Conservation (phyloP, 1,284 basidiomycete genomes). For the Microbotryomycetes sp. region DNA sequence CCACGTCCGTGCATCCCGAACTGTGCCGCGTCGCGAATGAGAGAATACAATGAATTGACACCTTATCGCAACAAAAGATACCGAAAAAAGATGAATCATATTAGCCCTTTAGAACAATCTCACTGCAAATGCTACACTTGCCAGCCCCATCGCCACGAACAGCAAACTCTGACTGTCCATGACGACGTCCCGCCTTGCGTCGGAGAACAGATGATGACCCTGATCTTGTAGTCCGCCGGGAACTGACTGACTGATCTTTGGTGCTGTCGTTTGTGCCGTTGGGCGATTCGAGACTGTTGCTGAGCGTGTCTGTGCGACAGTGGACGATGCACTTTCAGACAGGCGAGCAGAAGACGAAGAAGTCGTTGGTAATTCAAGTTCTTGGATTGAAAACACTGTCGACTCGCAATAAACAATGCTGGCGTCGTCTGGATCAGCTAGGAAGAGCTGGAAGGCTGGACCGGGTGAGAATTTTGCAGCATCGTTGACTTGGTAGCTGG, state of each 20-base stretch:
- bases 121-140: not conserved
- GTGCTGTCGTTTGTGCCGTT: not conserved
- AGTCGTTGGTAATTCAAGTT: not conserved
- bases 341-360: not conserved
- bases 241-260: not conserved
- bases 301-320: not conserved
- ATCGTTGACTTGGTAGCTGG: not conserved
- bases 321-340: not conserved
- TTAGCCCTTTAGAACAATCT: not conserved
- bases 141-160: not conserved
- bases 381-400: constrained; percentile 14
- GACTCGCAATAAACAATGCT: constrained; percentile 19
- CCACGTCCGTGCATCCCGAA: no score
- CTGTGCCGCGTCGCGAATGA: no score
- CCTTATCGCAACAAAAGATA: no score
- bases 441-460: constrained; percentile 20
- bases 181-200: no score
- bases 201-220: not conserved
- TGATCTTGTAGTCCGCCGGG: not conserved
- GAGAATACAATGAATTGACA: no score
- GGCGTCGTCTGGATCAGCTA: constrained; percentile 17
- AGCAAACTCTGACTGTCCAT: not conserved
- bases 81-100: no score
- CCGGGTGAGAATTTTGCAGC: not conserved
- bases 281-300: not conserved